Evolutionary conservation across 306 rosid genomes (phyloP).

Genomic region (Nissolia schottii): DNA sequence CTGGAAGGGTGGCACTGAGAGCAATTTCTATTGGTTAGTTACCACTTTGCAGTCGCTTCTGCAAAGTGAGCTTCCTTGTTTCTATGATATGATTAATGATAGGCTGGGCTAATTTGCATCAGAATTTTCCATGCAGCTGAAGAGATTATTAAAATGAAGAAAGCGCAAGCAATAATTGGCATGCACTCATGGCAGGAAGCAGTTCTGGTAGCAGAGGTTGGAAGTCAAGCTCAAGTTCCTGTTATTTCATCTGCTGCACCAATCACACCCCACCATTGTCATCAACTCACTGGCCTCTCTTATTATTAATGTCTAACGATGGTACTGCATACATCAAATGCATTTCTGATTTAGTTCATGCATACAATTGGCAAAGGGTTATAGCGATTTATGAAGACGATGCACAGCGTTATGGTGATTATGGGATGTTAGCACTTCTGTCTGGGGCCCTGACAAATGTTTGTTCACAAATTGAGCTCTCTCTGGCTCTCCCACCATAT

Average conservation of each 20-base stretch:
- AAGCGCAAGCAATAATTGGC: conserved; percentile 34
- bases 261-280: conserved; percentile 2
- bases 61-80: background rate
- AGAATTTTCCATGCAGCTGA: conserved; percentile 22
- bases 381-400: conserved; percentile 35
- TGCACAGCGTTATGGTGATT: conserved; percentile 30
- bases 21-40: conserved; percentile 1
- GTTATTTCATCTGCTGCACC: conserved; percentile 41
- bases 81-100: background rate
- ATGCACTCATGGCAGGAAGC: conserved; percentile 42
- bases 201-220: conserved; percentile 36
- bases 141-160: conserved; percentile 23
- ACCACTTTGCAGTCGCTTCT: background rate
- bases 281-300: conserved; percentile 29
- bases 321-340: conserved; percentile 20
- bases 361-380: conserved; percentile 34
- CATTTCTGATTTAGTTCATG: conserved; percentile 27
- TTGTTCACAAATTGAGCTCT: conserved; percentile 38
- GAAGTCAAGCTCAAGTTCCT: conserved; percentile 32
- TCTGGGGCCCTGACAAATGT: conserved; percentile 36
- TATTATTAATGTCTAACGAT: conserved; percentile 28
- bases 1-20: background rate
- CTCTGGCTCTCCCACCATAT: conserved; percentile 43
- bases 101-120: background rate
- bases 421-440: conserved; percentile 29